Percentiles rank a stretch among this genome's conserved stretches.
These are phyloP conservation scores for Trichophyton benhamiae DNA, from an alignment of 2,329 filamentous ascomycete species.

Conservation along the genomic window DNA sequence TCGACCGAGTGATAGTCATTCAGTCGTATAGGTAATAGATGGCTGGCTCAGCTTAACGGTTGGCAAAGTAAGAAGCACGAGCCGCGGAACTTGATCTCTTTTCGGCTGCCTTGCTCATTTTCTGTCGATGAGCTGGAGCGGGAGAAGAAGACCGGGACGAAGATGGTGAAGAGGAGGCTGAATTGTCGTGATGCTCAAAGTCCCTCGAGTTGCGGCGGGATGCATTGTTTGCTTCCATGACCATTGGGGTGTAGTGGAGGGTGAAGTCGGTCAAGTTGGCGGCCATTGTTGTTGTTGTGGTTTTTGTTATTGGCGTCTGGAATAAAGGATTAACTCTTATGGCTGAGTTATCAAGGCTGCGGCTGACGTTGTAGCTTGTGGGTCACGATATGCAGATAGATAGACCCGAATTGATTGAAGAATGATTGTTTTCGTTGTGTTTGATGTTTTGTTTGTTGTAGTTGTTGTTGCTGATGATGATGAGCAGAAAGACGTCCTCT, in stretches of 20 bases:
- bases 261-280: conserved; percentile 4
- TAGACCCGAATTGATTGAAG: background rate
- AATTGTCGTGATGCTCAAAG: background rate
- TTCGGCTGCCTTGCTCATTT: background rate
- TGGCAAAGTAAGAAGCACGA: background rate
- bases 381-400: background rate
- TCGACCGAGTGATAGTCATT: background rate
- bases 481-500: background rate
- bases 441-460: background rate
- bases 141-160: background rate
- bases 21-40: background rate
- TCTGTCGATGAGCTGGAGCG: background rate
- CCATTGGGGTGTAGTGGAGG: conserved; percentile 2
- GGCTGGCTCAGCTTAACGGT: background rate
- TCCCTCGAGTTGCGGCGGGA: background rate
- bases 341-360: background rate
- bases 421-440: too few relatives aligned
- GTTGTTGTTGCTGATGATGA: background rate
- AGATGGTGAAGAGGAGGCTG: background rate
- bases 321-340: background rate
- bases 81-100: background rate
- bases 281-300: background rate
- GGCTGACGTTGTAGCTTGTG: background rate
- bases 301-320: background rate
- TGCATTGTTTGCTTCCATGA: background rate